These are phyloP conservation scores for Backusella liffmaniae DNA, from an alignment of 192 early-diverging fungal species.

Conservation along the genomic window DNA sequence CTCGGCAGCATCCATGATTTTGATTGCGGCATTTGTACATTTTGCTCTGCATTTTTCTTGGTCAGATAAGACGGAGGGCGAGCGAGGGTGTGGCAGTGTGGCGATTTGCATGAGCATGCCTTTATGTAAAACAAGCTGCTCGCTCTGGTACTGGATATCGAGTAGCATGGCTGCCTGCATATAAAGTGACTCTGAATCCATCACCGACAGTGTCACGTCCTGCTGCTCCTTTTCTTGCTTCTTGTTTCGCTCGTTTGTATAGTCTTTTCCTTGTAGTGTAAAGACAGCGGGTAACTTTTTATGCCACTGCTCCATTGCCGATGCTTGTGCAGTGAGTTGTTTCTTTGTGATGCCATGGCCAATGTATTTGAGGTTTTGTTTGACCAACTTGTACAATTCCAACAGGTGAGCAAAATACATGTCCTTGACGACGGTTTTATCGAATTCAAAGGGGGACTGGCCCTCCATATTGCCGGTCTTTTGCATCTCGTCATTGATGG, in stretches of 20 bases:
- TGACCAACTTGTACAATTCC: conserved; percentile 25
- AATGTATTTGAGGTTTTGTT: conserved; percentile 12
- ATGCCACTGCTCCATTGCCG: conserved; percentile 22
- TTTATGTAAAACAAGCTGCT: conserved; percentile 35
- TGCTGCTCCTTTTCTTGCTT: background rate
- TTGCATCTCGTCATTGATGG: conserved; percentile 13
- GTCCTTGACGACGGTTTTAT: conserved; percentile 28
- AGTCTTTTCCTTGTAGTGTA: background rate
- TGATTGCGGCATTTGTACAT: conserved; percentile 30
- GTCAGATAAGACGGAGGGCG: background rate
- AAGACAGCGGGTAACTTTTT: conserved; percentile 5
- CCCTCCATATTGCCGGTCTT: background rate
- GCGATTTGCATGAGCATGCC: background rate
- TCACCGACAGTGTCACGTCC: background rate
- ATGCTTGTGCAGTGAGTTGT: conserved; percentile 21
- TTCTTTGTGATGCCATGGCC: conserved; percentile 6
- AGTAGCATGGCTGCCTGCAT: conserved; percentile 25
- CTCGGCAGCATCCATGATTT: conserved; percentile 29
- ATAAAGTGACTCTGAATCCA: conserved; percentile 16
- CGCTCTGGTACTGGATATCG: conserved; percentile 35
- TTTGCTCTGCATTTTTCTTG: conserved; percentile 3
- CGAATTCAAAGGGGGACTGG: background rate
- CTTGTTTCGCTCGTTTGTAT: background rate
- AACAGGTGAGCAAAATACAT: conserved; percentile 31
- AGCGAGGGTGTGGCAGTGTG: background rate